Conservation (phyloP, 306 rosid genomes). For the Fagus crenata region DNA sequence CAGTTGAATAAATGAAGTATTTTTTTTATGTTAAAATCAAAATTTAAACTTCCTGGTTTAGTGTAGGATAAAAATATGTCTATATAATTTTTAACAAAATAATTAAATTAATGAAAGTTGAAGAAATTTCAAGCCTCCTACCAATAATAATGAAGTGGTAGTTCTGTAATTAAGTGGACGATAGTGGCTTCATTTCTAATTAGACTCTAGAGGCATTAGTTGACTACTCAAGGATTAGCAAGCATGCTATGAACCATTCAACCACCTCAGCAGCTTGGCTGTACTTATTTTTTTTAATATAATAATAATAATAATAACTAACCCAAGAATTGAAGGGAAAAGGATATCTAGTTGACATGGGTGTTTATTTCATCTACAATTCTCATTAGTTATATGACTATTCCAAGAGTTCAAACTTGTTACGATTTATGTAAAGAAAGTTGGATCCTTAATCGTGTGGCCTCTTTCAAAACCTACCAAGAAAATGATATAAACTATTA, state of each 20-base stretch:
- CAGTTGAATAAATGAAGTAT: too few relatives aligned
- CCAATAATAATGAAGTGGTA: background rate
- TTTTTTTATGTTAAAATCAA: too few relatives aligned
- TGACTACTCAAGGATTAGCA: background rate
- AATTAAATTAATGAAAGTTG: too few relatives aligned
- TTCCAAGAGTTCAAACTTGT: constrained; percentile 44
- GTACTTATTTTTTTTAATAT: background rate
- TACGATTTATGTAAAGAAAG: constrained; percentile 58
- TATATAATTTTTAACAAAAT: too few relatives aligned
- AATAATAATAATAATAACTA: constrained; percentile 2
- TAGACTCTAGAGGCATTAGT: background rate
- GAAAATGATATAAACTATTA: constrained; percentile 52
- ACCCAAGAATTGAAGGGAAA: background rate
- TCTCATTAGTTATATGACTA: constrained; percentile 18
- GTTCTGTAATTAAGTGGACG: background rate
- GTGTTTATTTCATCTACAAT: constrained; percentile 15
- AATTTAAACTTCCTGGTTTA: too few relatives aligned
- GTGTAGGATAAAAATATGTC: too few relatives aligned
- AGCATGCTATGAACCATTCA: background rate
- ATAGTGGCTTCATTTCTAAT: background rate
- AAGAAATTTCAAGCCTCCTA: background rate
- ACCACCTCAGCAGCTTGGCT: background rate
- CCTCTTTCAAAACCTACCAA: constrained; percentile 71
- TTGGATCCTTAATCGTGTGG: constrained; percentile 17
- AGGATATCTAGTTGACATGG: background rate